Base-by-base conservation (phyloP, 208 protist species). In the Acanthamoeba rhysodes region DNA sequence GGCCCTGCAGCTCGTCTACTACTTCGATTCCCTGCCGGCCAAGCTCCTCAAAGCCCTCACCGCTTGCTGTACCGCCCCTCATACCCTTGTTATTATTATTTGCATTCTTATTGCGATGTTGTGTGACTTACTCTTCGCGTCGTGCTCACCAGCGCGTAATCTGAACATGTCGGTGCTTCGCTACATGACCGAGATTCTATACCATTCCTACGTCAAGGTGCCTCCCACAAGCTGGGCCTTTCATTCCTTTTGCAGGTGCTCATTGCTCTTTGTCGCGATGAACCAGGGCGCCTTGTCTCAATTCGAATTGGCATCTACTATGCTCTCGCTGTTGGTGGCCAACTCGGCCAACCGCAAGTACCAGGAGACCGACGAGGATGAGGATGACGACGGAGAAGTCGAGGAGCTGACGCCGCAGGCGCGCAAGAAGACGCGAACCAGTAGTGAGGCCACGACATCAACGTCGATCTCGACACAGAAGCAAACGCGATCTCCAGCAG, bases 1-100 rank as follows among this genome's bases (percentile, higher is more conserved):
- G 48, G 55, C 62, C 10, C 34, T 93, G 64, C 62, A 93, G 87
- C 59, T 93, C 29, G 24, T 93, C 62, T 93, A 76, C 27, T 48
- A 72, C 45, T 76, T 93, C 29, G 87, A 76, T 24, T 48, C 53
- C n/a, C 14, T 88, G 29, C 53, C 80, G 20, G 24, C 62, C 55
- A 93, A 93, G 62, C 55, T 93, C 27, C 62, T 78, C 59, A 70
- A 93, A 50, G 87, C 87, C 53, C 87, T 93, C 37, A 93, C 87
- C 8, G 87, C 87, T 93, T 93, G 87, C 41, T 93, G 87, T 93
- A 76, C 64, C 18, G 4, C 16, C 53, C 62, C 27, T 22, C 10
- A 18, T 87, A 9, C 20, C 29, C 8, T 32, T 80, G 2, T 16
- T 29, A 12, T 27, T 68, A 0, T 70, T 29, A 4, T 16, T 29